phyloP scores from a whole-genome alignment of 23 red algal species.

The Pyropia yezoensis region DNA sequence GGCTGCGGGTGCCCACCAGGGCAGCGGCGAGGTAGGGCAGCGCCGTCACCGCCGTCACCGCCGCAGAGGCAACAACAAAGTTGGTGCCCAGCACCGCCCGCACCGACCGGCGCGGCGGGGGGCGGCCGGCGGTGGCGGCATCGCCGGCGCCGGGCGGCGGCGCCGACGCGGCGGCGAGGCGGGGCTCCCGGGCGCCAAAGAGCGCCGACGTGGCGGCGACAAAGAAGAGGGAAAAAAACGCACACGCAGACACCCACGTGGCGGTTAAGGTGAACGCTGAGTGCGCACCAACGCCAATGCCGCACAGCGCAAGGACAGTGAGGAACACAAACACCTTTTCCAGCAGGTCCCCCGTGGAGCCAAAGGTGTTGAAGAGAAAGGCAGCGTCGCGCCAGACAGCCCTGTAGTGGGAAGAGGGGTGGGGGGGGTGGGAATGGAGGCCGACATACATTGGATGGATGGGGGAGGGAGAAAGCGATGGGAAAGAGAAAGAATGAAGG shows the following conservation, averaged over 20 bases:
- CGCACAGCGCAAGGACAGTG: conserved; percentile 20
- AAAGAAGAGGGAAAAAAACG: conserved; percentile 33
- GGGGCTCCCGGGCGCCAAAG: conserved; percentile 10
- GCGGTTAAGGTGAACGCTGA: conserved; percentile 31
- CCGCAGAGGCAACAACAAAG: not conserved
- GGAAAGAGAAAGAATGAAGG: too few species aligned
- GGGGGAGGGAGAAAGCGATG: too few species aligned
- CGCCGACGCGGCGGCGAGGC: conserved; percentile 4
- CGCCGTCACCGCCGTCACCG: not conserved
- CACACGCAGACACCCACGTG: conserved; percentile 28
- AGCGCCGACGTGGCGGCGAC: conserved; percentile 2
- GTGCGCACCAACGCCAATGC: conserved; percentile 41
- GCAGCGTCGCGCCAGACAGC: conserved; percentile 39
- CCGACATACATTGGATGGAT: too few species aligned
- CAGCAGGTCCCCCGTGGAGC: conserved; percentile 24
- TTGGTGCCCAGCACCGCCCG: too few species aligned
- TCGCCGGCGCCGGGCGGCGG: too few species aligned
- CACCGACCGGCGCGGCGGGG: too few species aligned
- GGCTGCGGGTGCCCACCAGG: conserved; percentile 26
- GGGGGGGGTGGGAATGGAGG: too few species aligned
- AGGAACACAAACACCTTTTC: conserved; percentile 42
- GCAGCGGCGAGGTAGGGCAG: conserved; percentile 47
- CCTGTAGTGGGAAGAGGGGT: conserved; percentile 16
- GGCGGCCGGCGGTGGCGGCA: too few species aligned
- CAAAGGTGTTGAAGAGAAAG: conserved; percentile 50